phyloP scores from a whole-genome alignment of 2,329 filamentous ascomycete genomes.

The Colletotrichum lentis region DNA sequence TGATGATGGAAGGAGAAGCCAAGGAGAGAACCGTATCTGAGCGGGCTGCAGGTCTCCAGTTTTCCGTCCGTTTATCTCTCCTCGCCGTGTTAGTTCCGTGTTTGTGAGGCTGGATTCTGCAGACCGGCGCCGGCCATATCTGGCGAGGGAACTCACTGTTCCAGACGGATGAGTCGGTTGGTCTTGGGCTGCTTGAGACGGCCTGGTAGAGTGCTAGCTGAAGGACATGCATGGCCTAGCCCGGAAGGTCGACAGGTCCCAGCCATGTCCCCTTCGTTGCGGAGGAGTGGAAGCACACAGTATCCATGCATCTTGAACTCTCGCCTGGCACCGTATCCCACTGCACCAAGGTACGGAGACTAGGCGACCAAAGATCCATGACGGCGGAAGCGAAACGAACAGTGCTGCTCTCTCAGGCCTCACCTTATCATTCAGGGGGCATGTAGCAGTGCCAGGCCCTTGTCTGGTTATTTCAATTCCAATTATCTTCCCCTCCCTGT shows the following conservation, averaged over 20 bases:
- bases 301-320: not conserved
- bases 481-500: conserved; percentile 7
- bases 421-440: conserved; percentile 9
- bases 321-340: not conserved
- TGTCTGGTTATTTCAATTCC: conserved; percentile 13
- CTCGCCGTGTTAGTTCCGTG: conserved; percentile 6
- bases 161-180: conserved; percentile 21
- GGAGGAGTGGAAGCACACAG: not conserved
- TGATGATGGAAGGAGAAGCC: not conserved
- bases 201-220: conserved; percentile 20
- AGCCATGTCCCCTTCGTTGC: conserved; percentile 2
- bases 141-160: conserved; percentile 19
- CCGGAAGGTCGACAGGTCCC: conserved; percentile 12
- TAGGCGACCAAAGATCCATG: not conserved
- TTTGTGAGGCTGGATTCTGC: conserved; percentile 32
- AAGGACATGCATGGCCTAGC: conserved; percentile 16
- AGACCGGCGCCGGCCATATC: not conserved
- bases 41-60: not conserved
- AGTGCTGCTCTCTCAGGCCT: conserved; percentile 8
- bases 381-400: not conserved
- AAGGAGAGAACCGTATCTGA: conserved; percentile 9
- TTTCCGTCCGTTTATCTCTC: not conserved
- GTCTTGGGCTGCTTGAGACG: conserved; percentile 13
- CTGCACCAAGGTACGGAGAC: not conserved
- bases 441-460: conserved; percentile 16